Evolutionary conservation across 2,329 filamentous ascomycete species (phyloP).

Genomic region (Aureobasidium uvarum): DNA sequence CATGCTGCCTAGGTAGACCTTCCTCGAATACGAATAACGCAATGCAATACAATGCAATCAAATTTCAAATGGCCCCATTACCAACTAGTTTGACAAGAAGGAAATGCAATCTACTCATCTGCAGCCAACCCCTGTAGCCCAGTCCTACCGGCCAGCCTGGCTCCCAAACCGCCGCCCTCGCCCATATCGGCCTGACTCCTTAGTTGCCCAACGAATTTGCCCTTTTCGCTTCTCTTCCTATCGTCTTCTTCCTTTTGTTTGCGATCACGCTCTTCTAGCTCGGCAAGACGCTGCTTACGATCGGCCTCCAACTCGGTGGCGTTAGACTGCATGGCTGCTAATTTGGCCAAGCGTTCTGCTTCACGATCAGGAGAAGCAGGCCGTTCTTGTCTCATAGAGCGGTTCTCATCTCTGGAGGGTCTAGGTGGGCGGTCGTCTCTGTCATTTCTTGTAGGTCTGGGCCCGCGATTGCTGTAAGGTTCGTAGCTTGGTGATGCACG

Average conservation of each 20-base stretch:
- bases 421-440: neutral
- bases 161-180: constrained; percentile 24
- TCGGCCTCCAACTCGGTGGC: constrained; percentile 65
- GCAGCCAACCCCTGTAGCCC: constrained; percentile 26
- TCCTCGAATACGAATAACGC: neutral
- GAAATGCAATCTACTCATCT: constrained; percentile 8
- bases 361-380: constrained; percentile 30
- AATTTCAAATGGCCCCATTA: no score
- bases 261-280: constrained; percentile 64
- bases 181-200: constrained; percentile 36
- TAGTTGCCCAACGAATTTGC: constrained; percentile 40
- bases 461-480: constrained; percentile 14
- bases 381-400: neutral
- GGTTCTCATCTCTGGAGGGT: neutral
- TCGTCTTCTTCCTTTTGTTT: constrained; percentile 66
- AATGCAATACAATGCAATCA: no score
- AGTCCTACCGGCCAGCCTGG: constrained; percentile 27
- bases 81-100: neutral
- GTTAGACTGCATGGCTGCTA: constrained; percentile 45
- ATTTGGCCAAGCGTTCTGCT: constrained; percentile 40
- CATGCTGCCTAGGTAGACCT: neutral
- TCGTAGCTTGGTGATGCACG: constrained; percentile 25
- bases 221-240: constrained; percentile 39
- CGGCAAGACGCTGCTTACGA: constrained; percentile 65
- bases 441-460: neutral